Conservation (phyloP, 2,329 filamentous ascomycete species). For the Didymellaceae sp. region DNA sequence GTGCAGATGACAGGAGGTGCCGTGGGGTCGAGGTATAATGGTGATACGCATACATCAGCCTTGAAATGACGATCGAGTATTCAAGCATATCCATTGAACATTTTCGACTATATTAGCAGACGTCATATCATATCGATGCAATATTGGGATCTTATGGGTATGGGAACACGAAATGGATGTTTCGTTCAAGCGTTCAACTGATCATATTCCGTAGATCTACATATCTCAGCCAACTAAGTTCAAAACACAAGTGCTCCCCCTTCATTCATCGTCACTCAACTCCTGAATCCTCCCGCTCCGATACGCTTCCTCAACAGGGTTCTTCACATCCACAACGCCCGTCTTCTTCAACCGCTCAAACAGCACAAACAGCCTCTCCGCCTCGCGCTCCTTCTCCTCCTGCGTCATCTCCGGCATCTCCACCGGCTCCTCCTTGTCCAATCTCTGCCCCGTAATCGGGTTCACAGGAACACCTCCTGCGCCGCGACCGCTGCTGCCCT, state of each 20-base stretch:
- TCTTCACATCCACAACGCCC: conserved; percentile 78
- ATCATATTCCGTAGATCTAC: too few relatives aligned
- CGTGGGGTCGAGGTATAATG: too few relatives aligned
- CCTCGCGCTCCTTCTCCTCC: conserved; percentile 91
- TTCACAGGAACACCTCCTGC: conserved; percentile 68
- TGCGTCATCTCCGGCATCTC: conserved; percentile 78
- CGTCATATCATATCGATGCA: neutral
- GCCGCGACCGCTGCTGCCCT: conserved; percentile 40
- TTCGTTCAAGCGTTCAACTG: too few relatives aligned
- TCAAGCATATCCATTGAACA: too few relatives aligned
- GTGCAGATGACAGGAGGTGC: too few relatives aligned
- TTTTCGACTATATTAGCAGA: neutral
- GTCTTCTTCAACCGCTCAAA: conserved; percentile 82
- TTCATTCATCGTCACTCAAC: conserved; percentile 59
- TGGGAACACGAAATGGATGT: too few relatives aligned
- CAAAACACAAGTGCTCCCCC: neutral
- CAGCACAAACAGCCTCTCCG: conserved; percentile 85
- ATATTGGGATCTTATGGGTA: too few relatives aligned
- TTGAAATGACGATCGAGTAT: too few relatives aligned
- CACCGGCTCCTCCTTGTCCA: conserved; percentile 69
- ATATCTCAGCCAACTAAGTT: neutral
- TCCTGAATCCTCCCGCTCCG: conserved; percentile 75
- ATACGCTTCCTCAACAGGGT: conserved; percentile 75
- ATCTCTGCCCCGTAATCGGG: conserved; percentile 83
- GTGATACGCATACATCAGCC: too few relatives aligned